Conservation (phyloP, 352 stramenopile species). For the Phytophthora lateralis region DNA sequence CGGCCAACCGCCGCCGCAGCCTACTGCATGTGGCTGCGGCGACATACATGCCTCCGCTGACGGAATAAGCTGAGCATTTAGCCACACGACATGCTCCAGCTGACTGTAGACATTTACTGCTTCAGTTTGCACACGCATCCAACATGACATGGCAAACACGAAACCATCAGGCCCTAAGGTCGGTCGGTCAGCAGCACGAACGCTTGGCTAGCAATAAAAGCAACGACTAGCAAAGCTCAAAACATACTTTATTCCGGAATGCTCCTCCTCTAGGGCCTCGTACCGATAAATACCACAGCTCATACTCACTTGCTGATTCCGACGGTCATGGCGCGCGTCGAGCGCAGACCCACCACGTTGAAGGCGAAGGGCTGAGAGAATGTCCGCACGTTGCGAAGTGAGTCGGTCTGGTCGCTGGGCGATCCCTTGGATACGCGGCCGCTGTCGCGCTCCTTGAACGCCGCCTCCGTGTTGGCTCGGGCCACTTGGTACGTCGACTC, state of each 20-base stretch:
- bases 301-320: conserved; percentile 35
- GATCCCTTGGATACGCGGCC: conserved; percentile 36
- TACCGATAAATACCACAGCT: conserved; percentile 38
- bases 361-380: conserved; percentile 51
- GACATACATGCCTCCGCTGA: neutral
- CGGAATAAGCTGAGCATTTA: conserved; percentile 1
- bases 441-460: conserved; percentile 47
- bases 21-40: neutral
- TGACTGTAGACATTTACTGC: neutral
- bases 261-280: conserved; percentile 2
- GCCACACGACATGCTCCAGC: conserved; percentile 1
- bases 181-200: too few relatives aligned
- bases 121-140: neutral
- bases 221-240: conserved; percentile 13
- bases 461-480: conserved; percentile 56
- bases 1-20: neutral
- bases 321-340: conserved; percentile 45
- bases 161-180: neutral
- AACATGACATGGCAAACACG: neutral
- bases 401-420: conserved; percentile 7
- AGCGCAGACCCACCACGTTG: conserved; percentile 47
- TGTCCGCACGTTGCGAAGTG: conserved; percentile 31
- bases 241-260: conserved; percentile 25
- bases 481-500: conserved; percentile 75
- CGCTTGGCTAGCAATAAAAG: neutral